phyloP scores from a whole-genome alignment of 441 rosid genomes.

The Gossypium gossypioides region DNA sequence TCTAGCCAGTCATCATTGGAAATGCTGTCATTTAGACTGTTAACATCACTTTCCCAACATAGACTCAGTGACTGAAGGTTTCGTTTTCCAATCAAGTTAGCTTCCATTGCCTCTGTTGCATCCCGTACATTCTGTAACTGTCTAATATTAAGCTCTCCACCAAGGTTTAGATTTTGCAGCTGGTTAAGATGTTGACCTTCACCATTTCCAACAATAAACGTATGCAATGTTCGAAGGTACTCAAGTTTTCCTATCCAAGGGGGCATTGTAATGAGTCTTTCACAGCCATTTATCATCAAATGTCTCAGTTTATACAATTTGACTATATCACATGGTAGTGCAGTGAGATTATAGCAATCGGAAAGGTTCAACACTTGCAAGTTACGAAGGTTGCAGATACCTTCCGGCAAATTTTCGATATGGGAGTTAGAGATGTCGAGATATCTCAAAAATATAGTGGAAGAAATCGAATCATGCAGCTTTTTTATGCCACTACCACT shows the following conservation, averaged over 20 bases:
- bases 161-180: slow-evolving; percentile 2
- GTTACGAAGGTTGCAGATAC: slow-evolving; percentile 3
- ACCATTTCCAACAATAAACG: slow-evolving; percentile 11
- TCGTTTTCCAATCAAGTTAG: not conserved
- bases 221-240: slow-evolving; percentile 14
- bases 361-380: slow-evolving; percentile 17
- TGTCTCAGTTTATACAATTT: slow-evolving; percentile 7
- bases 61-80: not conserved
- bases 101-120: slow-evolving; percentile 2
- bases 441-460: slow-evolving; percentile 11
- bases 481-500: slow-evolving; percentile 14
- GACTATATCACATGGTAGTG: slow-evolving; percentile 8
- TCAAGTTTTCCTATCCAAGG: slow-evolving; percentile 9
- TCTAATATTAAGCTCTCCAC: slow-evolving; percentile 15
- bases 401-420: slow-evolving; percentile 12
- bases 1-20: not conserved
- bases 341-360: slow-evolving; percentile 10
- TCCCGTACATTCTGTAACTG: slow-evolving; percentile 10
- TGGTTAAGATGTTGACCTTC: not conserved
- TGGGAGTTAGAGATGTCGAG: slow-evolving; percentile 20
- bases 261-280: slow-evolving; percentile 8
- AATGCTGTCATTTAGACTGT: not conserved
- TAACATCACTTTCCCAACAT: not conserved
- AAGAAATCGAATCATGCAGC: slow-evolving; percentile 10
- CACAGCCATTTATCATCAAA: slow-evolving; percentile 14